Percentiles rank a stretch among this genome's conserved stretches.
Conservation (phyloP, 2,329 filamentous ascomycete genomes). For the Epichloe sibirici region DNA sequence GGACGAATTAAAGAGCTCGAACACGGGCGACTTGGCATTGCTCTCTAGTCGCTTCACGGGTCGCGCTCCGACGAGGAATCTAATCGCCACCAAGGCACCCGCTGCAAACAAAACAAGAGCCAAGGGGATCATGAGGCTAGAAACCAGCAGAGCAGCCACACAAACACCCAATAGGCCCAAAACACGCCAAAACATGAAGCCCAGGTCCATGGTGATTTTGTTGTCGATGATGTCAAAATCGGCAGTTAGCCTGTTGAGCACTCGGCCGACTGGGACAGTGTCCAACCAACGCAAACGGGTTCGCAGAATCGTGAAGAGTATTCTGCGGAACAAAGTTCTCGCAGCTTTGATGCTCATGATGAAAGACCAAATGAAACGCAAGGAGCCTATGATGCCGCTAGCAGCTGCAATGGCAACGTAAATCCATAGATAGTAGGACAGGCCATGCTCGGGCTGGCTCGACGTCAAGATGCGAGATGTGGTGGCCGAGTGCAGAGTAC, state of each 20-base stretch:
- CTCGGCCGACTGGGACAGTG: constrained; percentile 63
- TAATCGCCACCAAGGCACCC: constrained; percentile 44
- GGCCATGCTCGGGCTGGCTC: constrained; percentile 20
- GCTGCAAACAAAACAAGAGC: constrained; percentile 45
- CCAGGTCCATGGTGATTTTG: constrained; percentile 49
- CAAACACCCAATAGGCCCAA: constrained; percentile 54
- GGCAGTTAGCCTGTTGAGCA: constrained; percentile 66
- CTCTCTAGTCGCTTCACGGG: constrained; percentile 70
- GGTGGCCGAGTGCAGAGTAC: constrained; percentile 26
- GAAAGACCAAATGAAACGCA: constrained; percentile 52
- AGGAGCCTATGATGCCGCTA: constrained; percentile 45
- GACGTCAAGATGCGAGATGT: constrained; percentile 13
- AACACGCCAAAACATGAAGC: constrained; percentile 45
- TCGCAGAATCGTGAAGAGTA: constrained; percentile 55
- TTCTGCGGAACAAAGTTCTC: constrained; percentile 51
- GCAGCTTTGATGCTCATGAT: constrained; percentile 56
- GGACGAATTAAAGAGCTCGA: constrained; percentile 65
- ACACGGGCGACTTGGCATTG: constrained; percentile 65
- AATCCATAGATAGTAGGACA: constrained; percentile 54
- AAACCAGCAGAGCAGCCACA: constrained; percentile 55
- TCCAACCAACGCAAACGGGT: constrained; percentile 71
- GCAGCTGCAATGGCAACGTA: constrained; percentile 50
- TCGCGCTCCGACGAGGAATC: constrained; percentile 58
- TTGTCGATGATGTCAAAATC: constrained; percentile 68
- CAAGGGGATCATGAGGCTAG: constrained; percentile 51